phyloP scores from a whole-genome alignment of 768 basidiomycete genomes.

The Panaeolus cyanescens region DNA sequence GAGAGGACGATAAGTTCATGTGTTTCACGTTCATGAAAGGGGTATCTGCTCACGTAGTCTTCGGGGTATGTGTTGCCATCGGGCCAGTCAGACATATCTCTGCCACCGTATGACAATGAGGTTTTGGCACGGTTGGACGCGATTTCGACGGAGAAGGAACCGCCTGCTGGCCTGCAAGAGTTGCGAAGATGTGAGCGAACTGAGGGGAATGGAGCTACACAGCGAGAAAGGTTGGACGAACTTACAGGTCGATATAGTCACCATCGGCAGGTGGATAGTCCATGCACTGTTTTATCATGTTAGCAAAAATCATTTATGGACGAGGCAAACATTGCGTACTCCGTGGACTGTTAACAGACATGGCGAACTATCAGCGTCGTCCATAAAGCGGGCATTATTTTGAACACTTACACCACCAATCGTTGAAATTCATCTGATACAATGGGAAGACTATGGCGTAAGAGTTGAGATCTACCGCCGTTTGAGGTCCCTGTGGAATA shows the following conservation, averaged over 20 bases:
- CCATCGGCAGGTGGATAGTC: slow-evolving; percentile 43
- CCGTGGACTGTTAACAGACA: not conserved
- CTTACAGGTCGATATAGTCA: slow-evolving; percentile 45
- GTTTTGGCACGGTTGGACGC: slow-evolving; percentile 52
- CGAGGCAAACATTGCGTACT: slow-evolving; percentile 21
- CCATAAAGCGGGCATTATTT: too few relatives aligned
- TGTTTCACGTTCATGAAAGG: not conserved
- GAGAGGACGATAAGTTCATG: slow-evolving; percentile 31
- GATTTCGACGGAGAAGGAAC: slow-evolving; percentile 49
- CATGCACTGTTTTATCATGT: slow-evolving; percentile 32
- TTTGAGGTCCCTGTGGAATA: not conserved
- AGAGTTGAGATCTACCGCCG: slow-evolving; percentile 36
- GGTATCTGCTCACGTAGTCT: slow-evolving; percentile 38
- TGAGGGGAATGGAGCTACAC: not conserved
- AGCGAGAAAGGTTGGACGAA: too few relatives aligned
- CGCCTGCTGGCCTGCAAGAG: slow-evolving; percentile 47
- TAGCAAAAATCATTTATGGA: not conserved
- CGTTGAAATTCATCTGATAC: slow-evolving; percentile 38
- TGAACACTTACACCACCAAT: slow-evolving; percentile 48
- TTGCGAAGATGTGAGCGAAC: not conserved
- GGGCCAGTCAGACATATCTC: slow-evolving; percentile 42
- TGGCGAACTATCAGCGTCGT: too few relatives aligned
- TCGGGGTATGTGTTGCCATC: slow-evolving; percentile 46
- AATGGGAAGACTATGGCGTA: slow-evolving; percentile 40
- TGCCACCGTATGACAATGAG: slow-evolving; percentile 41